These are phyloP conservation scores for Aspergillus sparsus DNA, from an alignment of 495 filamentous ascomycete genomes.

Conservation along the genomic window DNA sequence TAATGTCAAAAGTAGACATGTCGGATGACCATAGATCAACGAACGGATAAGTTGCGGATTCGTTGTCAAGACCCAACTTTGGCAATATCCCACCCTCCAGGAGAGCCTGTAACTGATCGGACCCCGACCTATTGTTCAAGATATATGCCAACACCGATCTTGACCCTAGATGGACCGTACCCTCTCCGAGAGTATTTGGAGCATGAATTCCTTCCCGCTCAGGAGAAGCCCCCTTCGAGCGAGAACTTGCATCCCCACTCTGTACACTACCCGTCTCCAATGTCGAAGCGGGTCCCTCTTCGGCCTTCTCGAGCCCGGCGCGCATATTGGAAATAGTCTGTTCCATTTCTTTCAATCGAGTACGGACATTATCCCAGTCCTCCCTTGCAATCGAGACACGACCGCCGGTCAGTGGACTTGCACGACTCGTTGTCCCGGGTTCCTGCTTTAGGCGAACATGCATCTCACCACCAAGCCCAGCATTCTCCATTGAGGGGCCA, in stretches of 20 bases:
- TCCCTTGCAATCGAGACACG: constrained; percentile 47
- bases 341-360: constrained; percentile 45
- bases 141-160: constrained; percentile 60
- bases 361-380: constrained; percentile 51
- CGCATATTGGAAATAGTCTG: constrained; percentile 44
- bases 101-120: constrained; percentile 64
- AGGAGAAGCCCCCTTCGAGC: constrained; percentile 42
- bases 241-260: constrained; percentile 53
- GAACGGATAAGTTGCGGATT: constrained; percentile 79
- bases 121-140: constrained; percentile 62
- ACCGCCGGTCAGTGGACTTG: constrained; percentile 27
- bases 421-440: constrained; percentile 23
- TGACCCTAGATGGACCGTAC: constrained; percentile 59
- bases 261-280: constrained; percentile 57
- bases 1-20: constrained; percentile 70
- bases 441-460: constrained; percentile 32
- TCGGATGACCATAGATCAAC: constrained; percentile 62
- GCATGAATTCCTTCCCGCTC: constrained; percentile 58
- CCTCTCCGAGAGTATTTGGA: constrained; percentile 54
- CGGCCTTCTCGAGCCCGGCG: constrained; percentile 41
- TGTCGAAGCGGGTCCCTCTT: constrained; percentile 32
- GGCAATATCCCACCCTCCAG: constrained; percentile 77
- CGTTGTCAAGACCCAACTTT: constrained; percentile 79
- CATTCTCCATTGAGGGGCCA: constrained; percentile 22
- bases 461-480: constrained; percentile 27